Evolutionary conservation across 2,329 filamentous ascomycete genomes (phyloP), one percentile per base, ranked within the genome.

Genomic region (Aspergillus jensenii): DNA sequence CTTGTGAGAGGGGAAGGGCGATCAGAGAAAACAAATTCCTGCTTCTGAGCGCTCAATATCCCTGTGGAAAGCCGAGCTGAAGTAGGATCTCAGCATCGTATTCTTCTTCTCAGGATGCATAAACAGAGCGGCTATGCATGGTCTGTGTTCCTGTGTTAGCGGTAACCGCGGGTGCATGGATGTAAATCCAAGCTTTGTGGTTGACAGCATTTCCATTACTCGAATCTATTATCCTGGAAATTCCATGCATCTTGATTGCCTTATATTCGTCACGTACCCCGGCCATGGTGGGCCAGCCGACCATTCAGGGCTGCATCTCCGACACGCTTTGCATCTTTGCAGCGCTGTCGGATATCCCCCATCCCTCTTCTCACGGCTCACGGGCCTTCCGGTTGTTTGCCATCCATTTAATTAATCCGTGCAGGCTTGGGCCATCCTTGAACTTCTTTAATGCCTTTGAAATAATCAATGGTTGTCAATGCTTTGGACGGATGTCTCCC

Each of bases 1-100:
- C 31, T 37, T 11, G 50, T 21, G 41, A 40, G 37, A 35, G 40
- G 52, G 52, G 31, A 47, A 33, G 43, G 39, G 31, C 7, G 25
- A 43, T 40, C 49, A 43, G 62, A 59, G 19, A 27, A 52, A 43
- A 52, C 25, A 55, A 62, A 64, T 21, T 23, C 41, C 35, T 54
- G 52, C 44, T 47, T 54, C 31, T 47, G 48, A 41, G 21, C 31
- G 39, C 19, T 51, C 46, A 37, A n/a, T 31, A 31, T n/a, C 25
- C 11, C 33, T 17, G 44, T 21, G 46, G 19, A 33, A 9, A 31
- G 25, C 23, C 14, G 3, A 37, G 50, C n/a, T 46, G 8, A 37
- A 25, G 41, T 15, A 33, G 19, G 8, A n/a, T 44, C 7, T 23
- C 9, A 46, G 51, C 33, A 46, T 46, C 6, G 25, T 19, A 19